Base-by-base conservation (phyloP, 2,329 filamentous ascomycete species). In the Beauveria scarabaeidicola region DNA sequence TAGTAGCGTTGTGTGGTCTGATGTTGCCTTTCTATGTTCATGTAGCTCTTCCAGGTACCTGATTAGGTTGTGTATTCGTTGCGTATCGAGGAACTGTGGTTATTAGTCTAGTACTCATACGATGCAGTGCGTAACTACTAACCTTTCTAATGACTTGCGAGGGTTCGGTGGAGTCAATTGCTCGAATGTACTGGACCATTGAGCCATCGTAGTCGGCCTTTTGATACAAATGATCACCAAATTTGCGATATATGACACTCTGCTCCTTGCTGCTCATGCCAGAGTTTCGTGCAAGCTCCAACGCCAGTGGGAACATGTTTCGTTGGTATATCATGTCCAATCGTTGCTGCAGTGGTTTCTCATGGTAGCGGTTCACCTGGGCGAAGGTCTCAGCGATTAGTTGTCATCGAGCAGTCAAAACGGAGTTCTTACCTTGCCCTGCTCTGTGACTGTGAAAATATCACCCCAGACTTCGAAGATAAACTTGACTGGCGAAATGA, bases 181-280 rank as follows among this genome's bases (percentile, higher is more conserved):
- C 93, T 66, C 91, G 89, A 63, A 99, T 85, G 69, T 99, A 99
- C 72, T 97, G 94, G 67, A 95, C 88, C 95, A 99, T 99, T n/a
- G 95, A 92, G 7, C 90, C 94, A 69, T 99, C 94, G 69, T 93
- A 99, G 69, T 97, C 92, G 5, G 89, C 91, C 68, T 96, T 96
- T 64, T 95, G 90, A 68, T 99, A 97, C 3, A 97, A 75, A 68
- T 93, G 90, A 70, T 99, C 94, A 13, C 93, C 94, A 72, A 96
- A 97, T 70, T 88, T 92, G 61, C 93, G 86, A 69, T 93, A 95
- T 61, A 99, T 99, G 61, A 89, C 79, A 67, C 95, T 97, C 67
- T 96, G 90, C 71, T 97, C 90, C 51, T 87, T 78, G 3, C 77
- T 74, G 70, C 92, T 90, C 67, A 97, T 81, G 1, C 91, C 90